phyloP scores from a whole-genome alignment of 495 filamentous ascomycete species.

The Evansstolkia leycettana region DNA sequence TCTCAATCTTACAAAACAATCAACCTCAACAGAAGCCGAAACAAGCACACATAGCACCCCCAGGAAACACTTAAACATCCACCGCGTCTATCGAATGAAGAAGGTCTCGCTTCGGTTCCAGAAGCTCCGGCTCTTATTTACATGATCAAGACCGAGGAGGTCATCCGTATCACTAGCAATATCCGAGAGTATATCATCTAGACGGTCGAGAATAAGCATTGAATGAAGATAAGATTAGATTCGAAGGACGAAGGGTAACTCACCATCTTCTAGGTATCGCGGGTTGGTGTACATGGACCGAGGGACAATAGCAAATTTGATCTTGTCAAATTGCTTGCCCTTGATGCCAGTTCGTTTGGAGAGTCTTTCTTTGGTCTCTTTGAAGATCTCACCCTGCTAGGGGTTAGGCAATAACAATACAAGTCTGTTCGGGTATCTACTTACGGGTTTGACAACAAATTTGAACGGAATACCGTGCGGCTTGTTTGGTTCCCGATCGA shows the following conservation, averaged over 20 bases:
- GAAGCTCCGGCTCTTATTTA: constrained; percentile 54
- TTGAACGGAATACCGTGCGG: constrained; percentile 78
- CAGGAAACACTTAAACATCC: background rate
- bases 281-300: constrained; percentile 59
- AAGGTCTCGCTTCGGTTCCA: constrained; percentile 51
- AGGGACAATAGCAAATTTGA: constrained; percentile 82
- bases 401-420: constrained; percentile 10
- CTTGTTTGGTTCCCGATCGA: constrained; percentile 73
- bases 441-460: constrained; percentile 74
- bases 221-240: no score
- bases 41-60: no score
- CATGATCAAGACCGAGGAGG: constrained; percentile 78
- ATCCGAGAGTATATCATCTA: constrained; percentile 78
- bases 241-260: constrained; percentile 13
- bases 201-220: background rate
- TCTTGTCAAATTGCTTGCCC: constrained; percentile 96
- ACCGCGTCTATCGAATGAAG: constrained; percentile 45
- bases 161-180: constrained; percentile 59
- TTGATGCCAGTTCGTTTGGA: constrained; percentile 87
- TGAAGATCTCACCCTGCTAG: constrained; percentile 66
- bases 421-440: constrained; percentile 14
- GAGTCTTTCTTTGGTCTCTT: constrained; percentile 81
- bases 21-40: no score
- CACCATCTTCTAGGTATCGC: constrained; percentile 80
- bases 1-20: no score